These are phyloP conservation scores for Cladosporium sp. DNA, from an alignment of 2,329 filamentous ascomycete genomes.

Conservation along the genomic window DNA sequence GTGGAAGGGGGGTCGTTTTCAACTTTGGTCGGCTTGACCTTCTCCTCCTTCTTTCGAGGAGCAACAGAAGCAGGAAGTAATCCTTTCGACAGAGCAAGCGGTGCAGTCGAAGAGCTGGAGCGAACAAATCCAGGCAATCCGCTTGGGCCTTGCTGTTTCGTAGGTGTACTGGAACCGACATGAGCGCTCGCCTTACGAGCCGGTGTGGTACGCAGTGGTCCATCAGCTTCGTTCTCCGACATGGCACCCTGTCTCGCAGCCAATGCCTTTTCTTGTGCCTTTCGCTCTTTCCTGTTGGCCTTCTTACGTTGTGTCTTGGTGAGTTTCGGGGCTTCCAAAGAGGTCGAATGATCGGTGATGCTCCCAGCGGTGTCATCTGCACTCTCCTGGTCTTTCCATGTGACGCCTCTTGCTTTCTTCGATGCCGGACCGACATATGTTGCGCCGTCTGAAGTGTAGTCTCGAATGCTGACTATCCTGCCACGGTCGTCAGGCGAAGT, in stretches of 20 bases:
- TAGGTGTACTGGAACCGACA: conserved; percentile 11
- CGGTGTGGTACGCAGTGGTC: conserved; percentile 26
- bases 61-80: conserved; percentile 12
- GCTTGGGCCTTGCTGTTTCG: conserved; percentile 4
- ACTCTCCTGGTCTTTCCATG: conserved; percentile 13
- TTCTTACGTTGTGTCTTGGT: conserved; percentile 37
- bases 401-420: conserved; percentile 6
- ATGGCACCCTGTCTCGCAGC: conserved; percentile 25
- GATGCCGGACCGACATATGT: conserved; percentile 20
- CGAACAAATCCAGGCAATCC: no score
- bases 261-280: conserved; percentile 22
- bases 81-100: neutral
- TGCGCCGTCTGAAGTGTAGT: conserved; percentile 44
- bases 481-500: conserved; percentile 12
- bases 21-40: conserved; percentile 3
- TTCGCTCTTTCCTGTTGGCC: conserved; percentile 29
- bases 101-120: neutral
- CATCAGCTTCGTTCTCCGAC: conserved; percentile 34
- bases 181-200: conserved; percentile 35
- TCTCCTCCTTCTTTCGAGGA: conserved; percentile 7
- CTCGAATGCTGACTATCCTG: conserved; percentile 5
- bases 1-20: conserved; percentile 3
- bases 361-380: conserved; percentile 22
- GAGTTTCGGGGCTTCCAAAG: conserved; percentile 20
- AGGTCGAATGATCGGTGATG: conserved; percentile 19